Conservation (phyloP, 2,329 filamentous ascomycete genomes). For the Blumeria hordei region DNA sequence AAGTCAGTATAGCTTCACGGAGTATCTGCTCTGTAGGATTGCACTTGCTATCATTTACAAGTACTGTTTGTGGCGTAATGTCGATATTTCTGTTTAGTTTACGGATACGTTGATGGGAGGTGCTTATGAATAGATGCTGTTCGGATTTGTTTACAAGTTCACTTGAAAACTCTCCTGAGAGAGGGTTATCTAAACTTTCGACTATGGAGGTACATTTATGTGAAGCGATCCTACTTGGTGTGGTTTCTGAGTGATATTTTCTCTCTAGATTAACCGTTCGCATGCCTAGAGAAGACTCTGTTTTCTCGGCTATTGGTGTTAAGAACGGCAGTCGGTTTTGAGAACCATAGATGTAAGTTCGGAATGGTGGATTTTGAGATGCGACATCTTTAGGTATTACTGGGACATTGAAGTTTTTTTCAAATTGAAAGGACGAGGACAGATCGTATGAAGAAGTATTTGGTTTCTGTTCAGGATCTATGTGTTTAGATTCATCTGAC, state of each 20-base stretch:
- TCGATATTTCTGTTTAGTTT: constrained; percentile 13
- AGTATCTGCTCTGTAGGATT: constrained; percentile 69
- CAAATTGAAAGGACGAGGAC: constrained; percentile 70
- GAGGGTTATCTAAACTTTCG: not conserved
- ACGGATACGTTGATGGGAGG: not conserved
- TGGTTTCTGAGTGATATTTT: constrained; percentile 37
- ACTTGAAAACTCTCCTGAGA: not conserved
- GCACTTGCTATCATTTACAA: constrained; percentile 63
- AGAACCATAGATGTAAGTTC: constrained; percentile 54
- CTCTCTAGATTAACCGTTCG: constrained; percentile 27
- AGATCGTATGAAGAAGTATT: no score
- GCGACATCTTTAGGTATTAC: no score
- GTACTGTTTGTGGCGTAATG: constrained; percentile 34
- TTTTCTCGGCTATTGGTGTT: constrained; percentile 94
- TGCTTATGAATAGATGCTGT: constrained; percentile 20
- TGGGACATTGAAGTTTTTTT: constrained; percentile 27
- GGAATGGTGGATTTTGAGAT: constrained; percentile 39
- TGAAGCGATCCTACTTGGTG: constrained; percentile 35
- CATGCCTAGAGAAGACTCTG: constrained; percentile 61
- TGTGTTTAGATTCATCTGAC: no score
- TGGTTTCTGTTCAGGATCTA: no score
- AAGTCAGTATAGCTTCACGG: constrained; percentile 48
- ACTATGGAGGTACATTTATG: not conserved
- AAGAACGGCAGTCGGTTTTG: constrained; percentile 92
- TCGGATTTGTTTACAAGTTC: constrained; percentile 11